phyloP scores from a whole-genome alignment of 257 asterid species.

The Fraxinus quadrangulata region DNA sequence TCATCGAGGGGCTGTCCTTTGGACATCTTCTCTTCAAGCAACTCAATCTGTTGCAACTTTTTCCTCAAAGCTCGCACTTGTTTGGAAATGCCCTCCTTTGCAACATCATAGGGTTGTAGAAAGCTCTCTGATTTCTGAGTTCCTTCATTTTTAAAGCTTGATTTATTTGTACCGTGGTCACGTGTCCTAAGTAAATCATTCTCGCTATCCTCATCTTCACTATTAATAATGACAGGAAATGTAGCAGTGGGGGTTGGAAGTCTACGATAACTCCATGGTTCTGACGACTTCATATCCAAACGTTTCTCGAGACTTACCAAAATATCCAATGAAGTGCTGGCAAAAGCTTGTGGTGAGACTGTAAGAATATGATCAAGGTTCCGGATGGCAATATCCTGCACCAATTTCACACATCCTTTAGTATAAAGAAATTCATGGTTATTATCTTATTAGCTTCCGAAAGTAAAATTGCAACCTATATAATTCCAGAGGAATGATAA shows the following conservation, averaged over 20 bases:
- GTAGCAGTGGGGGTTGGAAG: conserved; percentile 95
- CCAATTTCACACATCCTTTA: conserved; percentile 27
- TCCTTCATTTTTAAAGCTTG: conserved; percentile 39
- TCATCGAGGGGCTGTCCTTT: conserved; percentile 76
- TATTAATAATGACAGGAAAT: conserved; percentile 72
- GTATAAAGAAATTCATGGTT: neutral
- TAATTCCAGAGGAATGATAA: neutral
- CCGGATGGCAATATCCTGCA: conserved; percentile 90
- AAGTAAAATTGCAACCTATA: neutral
- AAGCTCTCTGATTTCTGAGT: conserved; percentile 58
- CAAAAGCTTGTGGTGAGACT: conserved; percentile 61
- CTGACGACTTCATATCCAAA: conserved; percentile 73
- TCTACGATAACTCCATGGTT: conserved; percentile 81
- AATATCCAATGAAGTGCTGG: conserved; percentile 66
- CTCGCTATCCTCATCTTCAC: conserved; percentile 78
- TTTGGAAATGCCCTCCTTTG: conserved; percentile 55
- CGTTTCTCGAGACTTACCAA: conserved; percentile 73
- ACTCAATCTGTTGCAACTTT: conserved; percentile 95
- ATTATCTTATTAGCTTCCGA: neutral
- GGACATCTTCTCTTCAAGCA: conserved; percentile 76
- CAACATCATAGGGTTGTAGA: conserved; percentile 56
- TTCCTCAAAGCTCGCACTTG: conserved; percentile 79
- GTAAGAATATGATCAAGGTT: conserved; percentile 89
- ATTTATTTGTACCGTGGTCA: conserved; percentile 41
- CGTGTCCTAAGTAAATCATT: conserved; percentile 54